Conservation (phyloP, 2,329 filamentous ascomycete species). For the Xylaria sp. region DNA sequence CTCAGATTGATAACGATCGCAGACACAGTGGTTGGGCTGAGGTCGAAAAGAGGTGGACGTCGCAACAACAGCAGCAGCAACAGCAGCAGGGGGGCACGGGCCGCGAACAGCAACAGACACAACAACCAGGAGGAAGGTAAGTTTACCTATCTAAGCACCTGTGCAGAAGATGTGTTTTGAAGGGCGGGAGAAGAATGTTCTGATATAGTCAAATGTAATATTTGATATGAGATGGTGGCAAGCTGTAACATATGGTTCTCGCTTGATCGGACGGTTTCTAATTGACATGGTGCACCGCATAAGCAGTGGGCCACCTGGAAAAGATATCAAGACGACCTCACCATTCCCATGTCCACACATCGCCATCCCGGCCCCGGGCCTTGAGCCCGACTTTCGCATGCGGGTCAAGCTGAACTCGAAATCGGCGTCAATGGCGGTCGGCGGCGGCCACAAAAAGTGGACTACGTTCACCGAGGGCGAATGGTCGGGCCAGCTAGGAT, state of each 20-base stretch:
- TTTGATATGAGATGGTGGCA: not conserved
- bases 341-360: conserved; percentile 41
- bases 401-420: conserved; percentile 42
- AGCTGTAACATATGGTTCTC: not conserved
- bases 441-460: conserved; percentile 43
- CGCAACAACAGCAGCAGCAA: conserved; percentile 21
- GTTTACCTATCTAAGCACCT: not conserved
- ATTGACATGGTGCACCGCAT: conserved; percentile 12
- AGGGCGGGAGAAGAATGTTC: not conserved
- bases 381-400: conserved; percentile 47
- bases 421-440: conserved; percentile 42
- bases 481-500: conserved; percentile 46
- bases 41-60: conserved; percentile 42
- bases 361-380: conserved; percentile 41
- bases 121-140: conserved; percentile 13
- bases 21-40: conserved; percentile 45
- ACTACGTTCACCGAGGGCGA: conserved; percentile 44
- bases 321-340: conserved; percentile 28
- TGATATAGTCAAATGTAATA: not conserved
- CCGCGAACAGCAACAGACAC: conserved; percentile 2
- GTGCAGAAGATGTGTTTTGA: not conserved
- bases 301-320: conserved; percentile 23
- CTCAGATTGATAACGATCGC: conserved; percentile 36
- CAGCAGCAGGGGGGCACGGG: conserved; percentile 4
- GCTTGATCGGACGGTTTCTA: not conserved